Percentiles rank a stretch among this genome's conserved stretches.
These are phyloP conservation scores for Calendula officinalis DNA, from an alignment of 129 eudicot genomes.

Conservation along the genomic window DNA sequence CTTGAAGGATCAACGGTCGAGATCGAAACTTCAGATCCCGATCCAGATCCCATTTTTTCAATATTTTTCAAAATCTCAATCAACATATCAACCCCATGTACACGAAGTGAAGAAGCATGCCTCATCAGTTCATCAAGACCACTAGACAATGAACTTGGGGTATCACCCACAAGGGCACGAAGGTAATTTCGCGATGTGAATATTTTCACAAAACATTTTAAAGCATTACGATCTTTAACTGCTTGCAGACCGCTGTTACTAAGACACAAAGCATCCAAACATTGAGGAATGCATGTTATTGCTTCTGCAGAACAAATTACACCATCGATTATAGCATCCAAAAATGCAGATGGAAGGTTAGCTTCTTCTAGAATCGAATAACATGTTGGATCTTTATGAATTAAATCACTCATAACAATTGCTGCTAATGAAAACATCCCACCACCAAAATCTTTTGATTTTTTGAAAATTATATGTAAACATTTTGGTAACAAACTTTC, in stretches of 20 bases:
- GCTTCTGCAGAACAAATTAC: constrained; percentile 96
- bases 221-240: constrained; percentile 86
- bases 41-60: constrained; percentile 71
- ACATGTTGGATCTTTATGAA: constrained; percentile 96
- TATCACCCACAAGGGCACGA: constrained; percentile 84
- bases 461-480: constrained; percentile 67
- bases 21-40: constrained; percentile 49
- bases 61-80: constrained; percentile 76
- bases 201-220: constrained; percentile 92
- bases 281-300: constrained; percentile 95
- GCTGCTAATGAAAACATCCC: constrained; percentile 97
- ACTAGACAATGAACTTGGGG: constrained; percentile 79
- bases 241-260: constrained; percentile 88
- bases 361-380: constrained; percentile 85
- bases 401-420: constrained; percentile 94
- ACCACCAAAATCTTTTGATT: constrained; percentile 96
- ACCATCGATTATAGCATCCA: constrained; percentile 94
- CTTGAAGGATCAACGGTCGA: constrained; percentile 45
- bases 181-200: constrained; percentile 73
- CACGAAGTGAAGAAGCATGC: constrained; percentile 87
- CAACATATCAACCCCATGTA: constrained; percentile 84
- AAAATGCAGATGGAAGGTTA: constrained; percentile 88
- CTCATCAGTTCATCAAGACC: constrained; percentile 98
- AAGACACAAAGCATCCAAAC: constrained; percentile 94
- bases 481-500: constrained; percentile 91